phyloP scores from a whole-genome alignment of 441 rosid genomes.

The Populus tomentosa region DNA sequence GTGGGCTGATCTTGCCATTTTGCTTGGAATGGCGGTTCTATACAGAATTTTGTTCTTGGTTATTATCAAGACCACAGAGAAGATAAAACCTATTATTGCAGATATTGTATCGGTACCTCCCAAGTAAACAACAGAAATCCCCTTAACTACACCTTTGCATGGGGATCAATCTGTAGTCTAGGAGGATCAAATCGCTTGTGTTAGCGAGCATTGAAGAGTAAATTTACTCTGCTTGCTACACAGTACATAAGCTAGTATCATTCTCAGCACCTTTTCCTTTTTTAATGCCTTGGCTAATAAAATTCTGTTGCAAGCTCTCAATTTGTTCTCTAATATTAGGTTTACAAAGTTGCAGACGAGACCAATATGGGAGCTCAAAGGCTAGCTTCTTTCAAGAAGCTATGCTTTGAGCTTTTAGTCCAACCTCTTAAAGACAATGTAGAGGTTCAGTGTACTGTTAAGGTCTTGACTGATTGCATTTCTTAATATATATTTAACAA shows the following conservation, averaged over 20 bases:
- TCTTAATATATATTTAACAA: too few species aligned
- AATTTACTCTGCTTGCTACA: neutral
- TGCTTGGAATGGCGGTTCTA: conserved; percentile 39
- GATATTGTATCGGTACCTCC: neutral
- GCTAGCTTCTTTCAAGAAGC: too few species aligned
- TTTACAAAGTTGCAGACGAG: too few species aligned
- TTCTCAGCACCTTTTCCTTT: too few species aligned
- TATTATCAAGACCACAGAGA: conserved; percentile 32
- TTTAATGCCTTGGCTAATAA: too few species aligned
- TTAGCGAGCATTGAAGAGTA: neutral
- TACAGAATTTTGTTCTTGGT: conserved; percentile 35
- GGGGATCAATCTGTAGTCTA: neutral
- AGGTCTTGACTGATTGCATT: too few species aligned
- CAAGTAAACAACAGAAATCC: conserved; percentile 8
- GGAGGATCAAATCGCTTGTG: neutral
- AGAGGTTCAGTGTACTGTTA: too few species aligned
- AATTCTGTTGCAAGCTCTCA: neutral
- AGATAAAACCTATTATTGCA: conserved; percentile 23
- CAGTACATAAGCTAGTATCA: too few species aligned
- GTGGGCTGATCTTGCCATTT: conserved; percentile 44
- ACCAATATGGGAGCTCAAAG: too few species aligned
- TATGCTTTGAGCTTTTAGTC: too few species aligned
- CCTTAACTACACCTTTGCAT: conserved; percentile 10
- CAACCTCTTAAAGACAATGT: too few species aligned
- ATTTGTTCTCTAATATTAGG: neutral